Evolutionary conservation across 2,329 filamentous ascomycete species (phyloP).

Genomic region (Blumeria hordei): DNA sequence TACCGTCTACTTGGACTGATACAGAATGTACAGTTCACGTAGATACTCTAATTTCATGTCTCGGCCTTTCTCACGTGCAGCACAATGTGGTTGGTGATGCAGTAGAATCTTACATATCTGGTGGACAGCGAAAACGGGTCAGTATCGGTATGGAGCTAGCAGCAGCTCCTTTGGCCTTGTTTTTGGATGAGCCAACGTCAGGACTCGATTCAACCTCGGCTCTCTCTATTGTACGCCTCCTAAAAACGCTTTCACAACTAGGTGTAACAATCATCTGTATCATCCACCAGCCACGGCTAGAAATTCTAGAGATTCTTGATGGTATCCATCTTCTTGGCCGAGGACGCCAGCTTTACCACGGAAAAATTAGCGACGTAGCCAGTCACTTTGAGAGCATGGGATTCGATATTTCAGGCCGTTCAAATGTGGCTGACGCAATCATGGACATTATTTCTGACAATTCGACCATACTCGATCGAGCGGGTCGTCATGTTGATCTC

Average conservation of each 20-base stretch:
- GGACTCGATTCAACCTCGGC: conserved; percentile 39
- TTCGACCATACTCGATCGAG: conserved; percentile 8
- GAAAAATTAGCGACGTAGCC: conserved; percentile 20
- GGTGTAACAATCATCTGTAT: conserved; percentile 30
- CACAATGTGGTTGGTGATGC: conserved; percentile 29
- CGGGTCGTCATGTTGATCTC: conserved; percentile 28
- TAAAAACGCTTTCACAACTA: conserved; percentile 32
- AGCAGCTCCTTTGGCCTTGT: conserved; percentile 31
- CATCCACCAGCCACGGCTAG: conserved; percentile 29
- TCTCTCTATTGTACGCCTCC: conserved; percentile 35
- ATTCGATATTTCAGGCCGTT: conserved; percentile 23
- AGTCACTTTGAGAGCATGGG: conserved; percentile 27
- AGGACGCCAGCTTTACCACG: conserved; percentile 30
- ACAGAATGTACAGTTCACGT: conserved; percentile 26
- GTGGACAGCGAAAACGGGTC: conserved; percentile 36
- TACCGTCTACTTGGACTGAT: conserved; percentile 26
- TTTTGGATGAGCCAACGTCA: conserved; percentile 14
- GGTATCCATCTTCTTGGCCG: conserved; percentile 36
- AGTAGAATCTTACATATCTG: conserved; percentile 34
- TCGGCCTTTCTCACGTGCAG: conserved; percentile 17
- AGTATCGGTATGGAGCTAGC: conserved; percentile 35
- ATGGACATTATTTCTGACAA: conserved; percentile 27
- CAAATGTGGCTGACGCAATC: conserved; percentile 31
- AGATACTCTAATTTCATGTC: conserved; percentile 28
- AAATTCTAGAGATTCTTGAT: conserved; percentile 33